A percentile compares a stretch with the other conserved stretches of the same genome.
Evolutionary conservation across 2,329 filamentous ascomycete species (phyloP).

Genomic region (Stachybotrys chlorohalonatus): DNA sequence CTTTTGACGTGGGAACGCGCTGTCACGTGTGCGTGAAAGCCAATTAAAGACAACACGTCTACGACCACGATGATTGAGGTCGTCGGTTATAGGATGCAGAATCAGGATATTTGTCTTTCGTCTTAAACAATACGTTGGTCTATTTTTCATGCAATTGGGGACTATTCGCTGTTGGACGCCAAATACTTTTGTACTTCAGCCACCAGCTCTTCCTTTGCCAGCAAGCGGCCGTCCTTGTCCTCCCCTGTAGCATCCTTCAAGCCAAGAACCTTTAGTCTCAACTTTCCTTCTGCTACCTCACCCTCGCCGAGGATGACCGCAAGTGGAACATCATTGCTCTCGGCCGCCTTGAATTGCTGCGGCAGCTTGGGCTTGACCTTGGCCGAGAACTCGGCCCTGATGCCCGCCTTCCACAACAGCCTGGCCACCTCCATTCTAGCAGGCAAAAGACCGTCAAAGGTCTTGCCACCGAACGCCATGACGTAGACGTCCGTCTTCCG

Average conservation of each 20-base stretch:
- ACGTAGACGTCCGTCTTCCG: conserved; percentile 65
- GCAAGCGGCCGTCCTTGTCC: conserved; percentile 1
- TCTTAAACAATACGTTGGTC: background rate
- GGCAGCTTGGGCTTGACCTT: conserved; percentile 87
- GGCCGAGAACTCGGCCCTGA: conserved; percentile 85
- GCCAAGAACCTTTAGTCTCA: conserved; percentile 74
- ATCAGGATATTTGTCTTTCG: too few species aligned
- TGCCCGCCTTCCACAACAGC: conserved; percentile 74
- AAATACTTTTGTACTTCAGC: background rate
- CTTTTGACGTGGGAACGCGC: background rate
- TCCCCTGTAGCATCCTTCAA: conserved; percentile 24
- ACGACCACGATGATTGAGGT: too few species aligned
- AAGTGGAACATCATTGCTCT: conserved; percentile 70
- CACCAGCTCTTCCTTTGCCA: conserved; percentile 1
- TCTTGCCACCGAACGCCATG: conserved; percentile 89
- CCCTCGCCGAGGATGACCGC: conserved; percentile 87
- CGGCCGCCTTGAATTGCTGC: conserved; percentile 85
- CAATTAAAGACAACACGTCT: too few species aligned
- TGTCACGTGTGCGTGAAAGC: background rate
- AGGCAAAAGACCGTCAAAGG: conserved; percentile 68
- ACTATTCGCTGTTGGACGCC: background rate
- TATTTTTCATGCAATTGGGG: background rate
- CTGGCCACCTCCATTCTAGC: conserved; percentile 77
- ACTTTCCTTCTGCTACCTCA: conserved; percentile 72
- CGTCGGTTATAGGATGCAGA: too few species aligned